Evolutionary conservation across 148 eudicot genomes (phyloP).

Genomic region (Rhododendron molle): DNA sequence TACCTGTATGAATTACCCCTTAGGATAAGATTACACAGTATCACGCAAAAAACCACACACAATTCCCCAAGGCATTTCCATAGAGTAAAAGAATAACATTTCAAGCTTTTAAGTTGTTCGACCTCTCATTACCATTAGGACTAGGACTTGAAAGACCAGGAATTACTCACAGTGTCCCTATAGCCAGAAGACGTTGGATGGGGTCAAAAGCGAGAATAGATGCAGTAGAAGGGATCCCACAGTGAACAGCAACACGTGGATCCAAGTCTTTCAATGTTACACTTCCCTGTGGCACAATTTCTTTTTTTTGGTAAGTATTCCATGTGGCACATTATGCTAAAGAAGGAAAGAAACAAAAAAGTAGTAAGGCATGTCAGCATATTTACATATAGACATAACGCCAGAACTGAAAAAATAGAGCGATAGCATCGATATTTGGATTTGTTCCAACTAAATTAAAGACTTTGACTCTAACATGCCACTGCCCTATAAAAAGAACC

Average conservation of each 20-base stretch:
- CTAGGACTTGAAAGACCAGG: neutral
- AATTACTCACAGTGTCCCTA: constrained; percentile 76
- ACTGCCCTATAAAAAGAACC: neutral
- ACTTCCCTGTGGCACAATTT: constrained; percentile 17
- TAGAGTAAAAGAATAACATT: neutral
- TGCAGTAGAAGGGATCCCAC: constrained; percentile 93
- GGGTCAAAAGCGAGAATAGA: constrained; percentile 85
- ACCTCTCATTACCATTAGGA: neutral
- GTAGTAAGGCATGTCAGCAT: neutral
- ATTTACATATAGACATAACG: neutral
- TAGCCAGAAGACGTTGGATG: constrained; percentile 80
- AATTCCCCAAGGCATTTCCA: neutral
- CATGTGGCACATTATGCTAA: constrained; percentile 22
- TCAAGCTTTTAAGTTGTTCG: neutral
- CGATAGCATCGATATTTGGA: neutral
- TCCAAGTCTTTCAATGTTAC: constrained; percentile 34
- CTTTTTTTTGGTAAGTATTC: neutral
- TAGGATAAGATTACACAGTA: neutral
- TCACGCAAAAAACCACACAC: neutral
- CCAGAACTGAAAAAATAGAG: neutral
- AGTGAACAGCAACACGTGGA: constrained; percentile 62
- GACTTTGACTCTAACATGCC: neutral
- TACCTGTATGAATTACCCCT: neutral
- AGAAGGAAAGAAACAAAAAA: neutral
- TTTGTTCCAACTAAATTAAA: neutral